Percentiles rank a stretch among this genome's conserved stretches.
These are phyloP conservation scores for Daedaleopsis sinensis DNA, from an alignment of 768 basidiomycete genomes.

Conservation along the genomic window DNA sequence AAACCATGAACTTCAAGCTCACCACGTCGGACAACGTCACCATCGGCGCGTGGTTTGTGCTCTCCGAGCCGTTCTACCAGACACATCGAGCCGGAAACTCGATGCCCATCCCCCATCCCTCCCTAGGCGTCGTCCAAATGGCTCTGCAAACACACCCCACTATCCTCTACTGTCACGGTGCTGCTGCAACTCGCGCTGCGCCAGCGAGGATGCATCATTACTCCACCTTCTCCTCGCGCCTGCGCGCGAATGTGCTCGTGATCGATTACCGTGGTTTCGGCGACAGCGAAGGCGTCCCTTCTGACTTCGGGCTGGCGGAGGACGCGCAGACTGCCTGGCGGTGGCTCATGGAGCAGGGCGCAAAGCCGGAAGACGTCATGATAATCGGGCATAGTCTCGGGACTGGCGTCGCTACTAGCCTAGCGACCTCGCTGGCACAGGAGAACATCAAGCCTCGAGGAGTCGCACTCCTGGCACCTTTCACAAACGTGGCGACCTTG, in stretches of 20 bases:
- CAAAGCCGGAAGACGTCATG: slow-evolving; percentile 59
- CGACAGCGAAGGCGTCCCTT: slow-evolving; percentile 81
- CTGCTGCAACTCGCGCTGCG: slow-evolving; percentile 78
- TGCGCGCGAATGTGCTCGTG: slow-evolving; percentile 76
- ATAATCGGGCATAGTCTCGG: slow-evolving; percentile 90
- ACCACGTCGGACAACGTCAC: slow-evolving; percentile 75
- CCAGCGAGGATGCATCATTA: slow-evolving; percentile 71
- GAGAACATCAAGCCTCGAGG: slow-evolving; percentile 45
- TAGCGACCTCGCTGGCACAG: slow-evolving; percentile 41
- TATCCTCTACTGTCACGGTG: slow-evolving; percentile 93
- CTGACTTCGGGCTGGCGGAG: slow-evolving; percentile 66
- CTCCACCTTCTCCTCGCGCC: slow-evolving; percentile 61
- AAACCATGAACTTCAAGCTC: slow-evolving; percentile 72
- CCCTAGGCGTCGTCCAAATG: slow-evolving; percentile 46
- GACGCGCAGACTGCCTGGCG: slow-evolving; percentile 84
- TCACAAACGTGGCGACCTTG: slow-evolving; percentile 42
- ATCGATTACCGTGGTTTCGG: slow-evolving; percentile 94
- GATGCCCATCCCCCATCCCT: slow-evolving; percentile 37
- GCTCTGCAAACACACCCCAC: slow-evolving; percentile 68
- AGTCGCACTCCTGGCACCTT: slow-evolving; percentile 46
- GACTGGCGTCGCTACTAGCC: slow-evolving; percentile 66
- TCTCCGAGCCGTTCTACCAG: slow-evolving; percentile 68
- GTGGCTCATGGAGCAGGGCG: slow-evolving; percentile 68
- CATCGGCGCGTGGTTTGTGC: slow-evolving; percentile 85
- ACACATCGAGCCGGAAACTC: slow-evolving; percentile 41